phyloP scores from a whole-genome alignment of 2,329 filamentous ascomycete genomes.

The Lecanosticta acicola region DNA sequence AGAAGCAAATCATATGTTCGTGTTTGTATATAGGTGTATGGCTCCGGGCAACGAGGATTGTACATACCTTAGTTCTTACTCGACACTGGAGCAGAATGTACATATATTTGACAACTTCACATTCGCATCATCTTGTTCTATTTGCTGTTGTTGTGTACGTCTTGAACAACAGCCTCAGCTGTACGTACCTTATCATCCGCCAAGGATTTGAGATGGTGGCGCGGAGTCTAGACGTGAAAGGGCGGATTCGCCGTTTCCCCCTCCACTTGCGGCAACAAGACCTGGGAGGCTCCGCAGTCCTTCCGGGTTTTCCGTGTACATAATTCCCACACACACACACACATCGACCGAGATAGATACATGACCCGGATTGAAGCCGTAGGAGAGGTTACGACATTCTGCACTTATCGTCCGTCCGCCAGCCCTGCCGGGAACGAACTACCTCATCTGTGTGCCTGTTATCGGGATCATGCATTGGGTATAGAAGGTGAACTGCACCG shows the following conservation, averaged over 20 bases:
- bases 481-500: not conserved
- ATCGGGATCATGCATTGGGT: not conserved
- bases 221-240: no score
- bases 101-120: no score
- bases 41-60: not conserved
- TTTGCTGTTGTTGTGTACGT: no score
- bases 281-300: not conserved
- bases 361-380: not conserved
- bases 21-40: not conserved
- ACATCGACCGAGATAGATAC: no score
- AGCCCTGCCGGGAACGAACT: not conserved
- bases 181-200: no score
- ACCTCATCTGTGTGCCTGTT: not conserved
- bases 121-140: no score
- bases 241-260: no score
- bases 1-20: not conserved
- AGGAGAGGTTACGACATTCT: not conserved
- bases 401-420: not conserved
- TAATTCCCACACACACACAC: not conserved
- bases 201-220: no score
- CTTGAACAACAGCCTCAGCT: no score
- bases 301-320: not conserved
- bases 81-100: no score
- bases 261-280: slow-evolving; percentile 5
- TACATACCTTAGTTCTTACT: not conserved